Conservation (phyloP, 768 basidiomycete species). For the Leccinum incarnatum region DNA sequence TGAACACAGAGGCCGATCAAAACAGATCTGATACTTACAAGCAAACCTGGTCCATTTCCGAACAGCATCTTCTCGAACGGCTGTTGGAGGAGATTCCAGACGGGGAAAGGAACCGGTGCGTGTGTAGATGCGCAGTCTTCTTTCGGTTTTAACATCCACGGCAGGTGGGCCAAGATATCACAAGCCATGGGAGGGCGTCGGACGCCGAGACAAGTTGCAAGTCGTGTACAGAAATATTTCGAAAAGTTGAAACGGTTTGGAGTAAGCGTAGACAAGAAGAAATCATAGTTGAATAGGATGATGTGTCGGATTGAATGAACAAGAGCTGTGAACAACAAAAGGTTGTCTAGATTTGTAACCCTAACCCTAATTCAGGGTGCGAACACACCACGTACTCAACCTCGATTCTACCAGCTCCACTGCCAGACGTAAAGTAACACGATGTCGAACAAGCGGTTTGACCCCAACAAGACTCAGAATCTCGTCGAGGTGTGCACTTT, state of each 20-base stretch:
- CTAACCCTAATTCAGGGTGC: constrained; percentile 21
- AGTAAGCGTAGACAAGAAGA: constrained; percentile 38
- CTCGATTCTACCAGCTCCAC: constrained; percentile 3
- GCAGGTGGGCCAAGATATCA: constrained; percentile 80
- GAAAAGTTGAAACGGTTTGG: constrained; percentile 80
- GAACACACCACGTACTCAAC: neutral
- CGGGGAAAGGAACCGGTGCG: constrained; percentile 70
- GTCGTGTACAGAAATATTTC: constrained; percentile 85
- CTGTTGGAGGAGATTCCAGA: constrained; percentile 74
- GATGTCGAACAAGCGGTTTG: constrained; percentile 60
- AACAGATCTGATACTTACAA: constrained; percentile 66
- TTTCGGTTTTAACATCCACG: constrained; percentile 6
- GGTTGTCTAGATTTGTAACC: constrained; percentile 14
- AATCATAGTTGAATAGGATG: constrained; percentile 12
- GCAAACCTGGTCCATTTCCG: constrained; percentile 71
- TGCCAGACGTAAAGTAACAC: constrained; percentile 24
- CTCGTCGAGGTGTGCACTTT: constrained; percentile 65
- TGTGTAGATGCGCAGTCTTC: constrained; percentile 3
- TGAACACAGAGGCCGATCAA: constrained; percentile 26
- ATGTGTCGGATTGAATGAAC: neutral
- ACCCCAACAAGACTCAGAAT: constrained; percentile 92
- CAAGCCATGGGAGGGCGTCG: constrained; percentile 73
- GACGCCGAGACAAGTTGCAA: constrained; percentile 83
- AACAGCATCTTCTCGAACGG: constrained; percentile 75
- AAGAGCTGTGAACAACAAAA: neutral